Conservation (phyloP, 139 green algal species). For the Mesotaenium endlicherianum region DNA sequence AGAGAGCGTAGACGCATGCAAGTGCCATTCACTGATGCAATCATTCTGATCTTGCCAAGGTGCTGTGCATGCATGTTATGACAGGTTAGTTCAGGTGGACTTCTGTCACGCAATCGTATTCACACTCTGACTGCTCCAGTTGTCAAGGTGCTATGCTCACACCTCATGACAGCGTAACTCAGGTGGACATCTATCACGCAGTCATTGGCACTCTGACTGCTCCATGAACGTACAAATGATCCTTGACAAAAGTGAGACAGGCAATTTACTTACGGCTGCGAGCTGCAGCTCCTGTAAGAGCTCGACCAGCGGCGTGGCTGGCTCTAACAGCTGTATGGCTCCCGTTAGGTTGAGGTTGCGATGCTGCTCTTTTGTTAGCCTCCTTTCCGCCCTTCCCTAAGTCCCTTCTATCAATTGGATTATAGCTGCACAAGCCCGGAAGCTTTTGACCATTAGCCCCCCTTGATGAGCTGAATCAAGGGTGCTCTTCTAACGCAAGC, state of each 20-base stretch:
- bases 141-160: too few relatives aligned
- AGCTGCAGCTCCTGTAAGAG: neutral
- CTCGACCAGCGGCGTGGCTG: neutral
- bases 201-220: neutral
- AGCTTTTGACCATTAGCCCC: too few relatives aligned
- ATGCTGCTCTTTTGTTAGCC: neutral
- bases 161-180: too few relatives aligned
- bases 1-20: too few relatives aligned
- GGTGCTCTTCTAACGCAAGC: neutral
- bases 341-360: neutral
- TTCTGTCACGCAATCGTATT: too few relatives aligned
- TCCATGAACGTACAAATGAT: neutral
- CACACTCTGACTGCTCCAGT: too few relatives aligned
- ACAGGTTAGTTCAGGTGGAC: too few relatives aligned
- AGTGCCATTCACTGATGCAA: too few relatives aligned
- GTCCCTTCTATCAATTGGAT: slow-evolving; percentile 30
- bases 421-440: too few relatives aligned
- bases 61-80: too few relatives aligned
- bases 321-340: neutral
- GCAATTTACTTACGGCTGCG: neutral
- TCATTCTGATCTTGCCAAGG: too few relatives aligned
- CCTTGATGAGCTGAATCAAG: too few relatives aligned
- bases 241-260: neutral
- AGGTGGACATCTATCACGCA: neutral
- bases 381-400: slow-evolving; percentile 26